Percentiles rank a stretch among this genome's conserved stretches.
phyloP scores from a whole-genome alignment of 805 yeast genomes.

The Millerago galiae region DNA sequence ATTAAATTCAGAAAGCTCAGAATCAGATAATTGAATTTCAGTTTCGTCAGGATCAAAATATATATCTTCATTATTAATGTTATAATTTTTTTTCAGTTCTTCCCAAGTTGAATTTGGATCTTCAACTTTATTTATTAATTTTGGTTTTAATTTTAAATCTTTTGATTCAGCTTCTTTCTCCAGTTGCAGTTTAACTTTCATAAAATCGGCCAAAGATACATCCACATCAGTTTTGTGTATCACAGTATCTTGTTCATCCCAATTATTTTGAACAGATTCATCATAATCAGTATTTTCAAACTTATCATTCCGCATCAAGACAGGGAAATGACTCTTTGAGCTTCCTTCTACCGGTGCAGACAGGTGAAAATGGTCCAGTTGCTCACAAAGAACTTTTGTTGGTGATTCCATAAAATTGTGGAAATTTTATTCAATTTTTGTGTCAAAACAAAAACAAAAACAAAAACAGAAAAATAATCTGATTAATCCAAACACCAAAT shows the following conservation, averaged over 20 bases:
- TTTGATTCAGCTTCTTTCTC: neutral
- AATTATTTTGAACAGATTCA: neutral
- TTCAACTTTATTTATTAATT: neutral
- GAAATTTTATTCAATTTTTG: neutral
- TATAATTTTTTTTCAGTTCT: slow-evolving; percentile 15
- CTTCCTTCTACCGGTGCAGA: too few species aligned
- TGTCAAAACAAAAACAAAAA: neutral
- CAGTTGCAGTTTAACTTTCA: slow-evolving; percentile 7
- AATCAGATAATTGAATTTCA: neutral
- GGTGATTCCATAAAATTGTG: slow-evolving; percentile 2
- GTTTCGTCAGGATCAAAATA: slow-evolving; percentile 3
- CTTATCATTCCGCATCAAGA: slow-evolving; percentile 1
- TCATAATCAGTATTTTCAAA: slow-evolving; percentile 1
- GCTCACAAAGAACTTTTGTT: slow-evolving; percentile 5
- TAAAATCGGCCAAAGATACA: slow-evolving; percentile 6
- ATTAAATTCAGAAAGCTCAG: slow-evolving; percentile 1
- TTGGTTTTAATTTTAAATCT: neutral
- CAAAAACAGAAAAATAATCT: neutral
- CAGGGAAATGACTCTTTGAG: slow-evolving; percentile 2
- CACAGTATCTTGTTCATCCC: slow-evolving; percentile 6
- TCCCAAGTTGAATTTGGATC: slow-evolving; percentile 18
- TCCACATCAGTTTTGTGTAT: slow-evolving; percentile 5
- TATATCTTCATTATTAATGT: slow-evolving; percentile 10
- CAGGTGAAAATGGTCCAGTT: slow-evolving; percentile 2
- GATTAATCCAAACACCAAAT: slow-evolving; percentile 3